These are phyloP conservation scores for Blastomyces parvus DNA, from an alignment of 2,329 filamentous ascomycete genomes.

Conservation along the genomic window DNA sequence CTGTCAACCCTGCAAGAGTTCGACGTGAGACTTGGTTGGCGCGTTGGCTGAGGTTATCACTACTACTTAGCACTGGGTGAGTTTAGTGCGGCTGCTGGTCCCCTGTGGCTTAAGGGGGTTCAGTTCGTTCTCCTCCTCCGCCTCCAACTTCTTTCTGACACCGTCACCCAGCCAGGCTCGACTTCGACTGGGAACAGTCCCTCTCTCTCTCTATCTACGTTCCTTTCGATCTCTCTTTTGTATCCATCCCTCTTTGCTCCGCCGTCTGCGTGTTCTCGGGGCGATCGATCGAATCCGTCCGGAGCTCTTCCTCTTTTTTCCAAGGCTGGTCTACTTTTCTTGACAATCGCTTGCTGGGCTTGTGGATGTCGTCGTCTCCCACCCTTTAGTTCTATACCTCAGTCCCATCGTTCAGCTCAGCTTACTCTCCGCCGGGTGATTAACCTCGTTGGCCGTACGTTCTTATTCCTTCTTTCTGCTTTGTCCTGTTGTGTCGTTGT, in stretches of 20 bases:
- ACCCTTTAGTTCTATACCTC: not conserved
- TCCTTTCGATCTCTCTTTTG: not conserved
- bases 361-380: conserved; percentile 17
- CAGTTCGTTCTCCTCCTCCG: not conserved
- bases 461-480: not conserved
- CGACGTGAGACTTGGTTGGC: not conserved
- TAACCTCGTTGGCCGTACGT: not conserved
- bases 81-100: not conserved
- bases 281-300: not conserved
- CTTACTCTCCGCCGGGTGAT: not conserved
- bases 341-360: conserved; percentile 21
- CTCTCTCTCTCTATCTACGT: not conserved
- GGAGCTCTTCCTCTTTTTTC: conserved; percentile 6
- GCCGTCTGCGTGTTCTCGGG: not conserved
- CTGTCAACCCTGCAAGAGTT: not conserved
- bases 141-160: not conserved
- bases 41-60: no score
- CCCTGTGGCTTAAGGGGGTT: conserved; percentile 2
- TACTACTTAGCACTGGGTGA: not conserved
- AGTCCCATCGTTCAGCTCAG: not conserved
- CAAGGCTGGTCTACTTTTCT: conserved; percentile 10
- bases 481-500: not conserved
- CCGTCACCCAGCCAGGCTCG: not conserved
- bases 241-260: not conserved
- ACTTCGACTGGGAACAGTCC: not conserved